Conservation (phyloP, 345 rosid species). For the Pistacia integerrima region DNA sequence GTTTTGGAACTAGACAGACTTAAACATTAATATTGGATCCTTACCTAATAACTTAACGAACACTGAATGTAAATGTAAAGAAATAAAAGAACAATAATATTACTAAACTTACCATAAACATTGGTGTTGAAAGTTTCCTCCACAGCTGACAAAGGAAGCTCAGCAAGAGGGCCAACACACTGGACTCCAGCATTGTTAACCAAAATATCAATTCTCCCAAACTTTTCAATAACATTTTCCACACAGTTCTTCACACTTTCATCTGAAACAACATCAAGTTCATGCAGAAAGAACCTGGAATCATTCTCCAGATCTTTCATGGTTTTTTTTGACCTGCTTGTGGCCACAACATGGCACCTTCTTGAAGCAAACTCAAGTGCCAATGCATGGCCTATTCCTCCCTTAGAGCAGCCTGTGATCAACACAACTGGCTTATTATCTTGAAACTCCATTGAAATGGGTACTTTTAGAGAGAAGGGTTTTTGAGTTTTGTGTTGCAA, state of each 20-base stretch:
- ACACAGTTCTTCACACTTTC: constrained; percentile 49
- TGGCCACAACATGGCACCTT: constrained; percentile 72
- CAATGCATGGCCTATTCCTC: constrained; percentile 88
- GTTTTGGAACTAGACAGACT: no score
- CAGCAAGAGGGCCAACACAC: constrained; percentile 86
- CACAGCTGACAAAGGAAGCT: constrained; percentile 64
- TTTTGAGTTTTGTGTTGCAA: background rate
- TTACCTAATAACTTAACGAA: no score
- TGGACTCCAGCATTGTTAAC: constrained; percentile 87
- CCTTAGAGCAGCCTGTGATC: constrained; percentile 78
- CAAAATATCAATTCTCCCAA: constrained; percentile 71
- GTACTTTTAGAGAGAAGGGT: background rate
- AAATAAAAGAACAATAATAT: no score
- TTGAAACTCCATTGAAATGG: constrained; percentile 34
- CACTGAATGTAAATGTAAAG: no score
- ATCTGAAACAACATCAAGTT: constrained; percentile 78
- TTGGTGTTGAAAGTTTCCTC: constrained; percentile 69
- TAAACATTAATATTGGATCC: background rate
- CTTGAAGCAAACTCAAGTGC: constrained; percentile 71
- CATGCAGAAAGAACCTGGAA: constrained; percentile 59
- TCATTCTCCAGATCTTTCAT: constrained; percentile 76
- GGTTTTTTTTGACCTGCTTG: constrained; percentile 56
- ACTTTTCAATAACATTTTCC: constrained; percentile 55
- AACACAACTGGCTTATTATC: constrained; percentile 57
- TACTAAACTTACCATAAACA: constrained; percentile 55